These are phyloP conservation scores for Babesia divergens DNA, from an alignment of 169 alveolate genomes.

Conservation along the genomic window DNA sequence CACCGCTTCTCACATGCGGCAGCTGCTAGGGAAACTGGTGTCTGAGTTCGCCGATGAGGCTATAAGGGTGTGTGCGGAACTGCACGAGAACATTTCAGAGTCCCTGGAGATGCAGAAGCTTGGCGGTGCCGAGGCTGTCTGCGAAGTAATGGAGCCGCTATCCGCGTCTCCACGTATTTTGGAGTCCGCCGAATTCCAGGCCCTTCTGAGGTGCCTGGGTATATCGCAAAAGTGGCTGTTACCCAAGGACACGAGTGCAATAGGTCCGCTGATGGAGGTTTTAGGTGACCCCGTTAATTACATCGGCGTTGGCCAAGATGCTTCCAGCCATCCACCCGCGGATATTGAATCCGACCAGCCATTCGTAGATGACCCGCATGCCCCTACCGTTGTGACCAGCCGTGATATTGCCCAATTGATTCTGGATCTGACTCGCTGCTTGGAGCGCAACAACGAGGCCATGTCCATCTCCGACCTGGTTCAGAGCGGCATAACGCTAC, in stretches of 20 bases:
- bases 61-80: conserved; percentile 26
- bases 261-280: background rate
- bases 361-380: background rate
- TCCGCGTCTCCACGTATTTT: conserved; percentile 14
- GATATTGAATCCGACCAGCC: background rate
- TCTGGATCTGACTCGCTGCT: background rate
- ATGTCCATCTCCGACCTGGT: background rate
- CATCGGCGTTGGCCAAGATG: background rate
- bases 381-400: conserved; percentile 9
- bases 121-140: conserved; percentile 32
- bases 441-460: background rate
- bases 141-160: conserved; percentile 45
- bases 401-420: conserved; percentile 13
- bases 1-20: background rate
- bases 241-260: background rate
- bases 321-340: background rate
- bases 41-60: conserved; percentile 11
- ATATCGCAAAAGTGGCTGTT: conserved; percentile 22
- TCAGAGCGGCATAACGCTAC: background rate
- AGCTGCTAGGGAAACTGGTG: background rate
- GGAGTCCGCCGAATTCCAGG: conserved; percentile 28
- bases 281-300: conserved; percentile 9
- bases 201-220: conserved; percentile 3
- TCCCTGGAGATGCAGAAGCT: conserved; percentile 38
- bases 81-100: conserved; percentile 39